Evolutionary conservation across 2,329 filamentous ascomycete species (phyloP).

Genomic region (Scedosporium minutisporum): DNA sequence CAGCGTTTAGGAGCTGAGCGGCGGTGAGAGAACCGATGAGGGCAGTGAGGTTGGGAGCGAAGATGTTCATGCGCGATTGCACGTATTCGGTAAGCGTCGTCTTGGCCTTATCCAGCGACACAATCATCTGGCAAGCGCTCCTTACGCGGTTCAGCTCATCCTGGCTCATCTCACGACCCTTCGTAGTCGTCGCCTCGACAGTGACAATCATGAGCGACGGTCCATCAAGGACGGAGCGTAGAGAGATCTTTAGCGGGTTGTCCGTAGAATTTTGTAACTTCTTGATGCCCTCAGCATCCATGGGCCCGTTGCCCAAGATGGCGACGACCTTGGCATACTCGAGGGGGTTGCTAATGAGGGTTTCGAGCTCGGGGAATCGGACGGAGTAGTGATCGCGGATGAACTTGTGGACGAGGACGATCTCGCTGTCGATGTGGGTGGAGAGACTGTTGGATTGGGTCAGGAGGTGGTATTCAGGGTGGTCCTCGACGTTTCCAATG

Average conservation of each 20-base stretch:
- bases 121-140: conserved; percentile 74
- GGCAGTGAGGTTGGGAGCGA: conserved; percentile 85
- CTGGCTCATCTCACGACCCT: conserved; percentile 67
- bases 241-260: conserved; percentile 65
- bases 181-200: conserved; percentile 84
- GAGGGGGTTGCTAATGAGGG: conserved; percentile 79
- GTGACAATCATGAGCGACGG: conserved; percentile 93
- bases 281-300: conserved; percentile 75
- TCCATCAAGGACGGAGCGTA: conserved; percentile 76
- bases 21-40: conserved; percentile 88
- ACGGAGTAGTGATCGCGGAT: conserved; percentile 92
- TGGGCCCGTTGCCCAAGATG: conserved; percentile 83
- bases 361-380: conserved; percentile 87
- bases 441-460: conserved; percentile 85
- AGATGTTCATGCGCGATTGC: conserved; percentile 91
- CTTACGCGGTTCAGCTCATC: conserved; percentile 65
- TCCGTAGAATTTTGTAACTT: conserved; percentile 64
- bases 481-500: conserved; percentile 80
- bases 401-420: conserved; percentile 89
- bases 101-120: conserved; percentile 82
- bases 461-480: conserved; percentile 81
- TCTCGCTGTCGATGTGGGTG: conserved; percentile 86
- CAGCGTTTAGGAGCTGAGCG: conserved; percentile 90
- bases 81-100: conserved; percentile 84
- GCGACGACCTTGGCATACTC: conserved; percentile 94